phyloP scores from a whole-genome alignment of 2,329 filamentous ascomycete genomes.

The Colletotrichum sp. region DNA sequence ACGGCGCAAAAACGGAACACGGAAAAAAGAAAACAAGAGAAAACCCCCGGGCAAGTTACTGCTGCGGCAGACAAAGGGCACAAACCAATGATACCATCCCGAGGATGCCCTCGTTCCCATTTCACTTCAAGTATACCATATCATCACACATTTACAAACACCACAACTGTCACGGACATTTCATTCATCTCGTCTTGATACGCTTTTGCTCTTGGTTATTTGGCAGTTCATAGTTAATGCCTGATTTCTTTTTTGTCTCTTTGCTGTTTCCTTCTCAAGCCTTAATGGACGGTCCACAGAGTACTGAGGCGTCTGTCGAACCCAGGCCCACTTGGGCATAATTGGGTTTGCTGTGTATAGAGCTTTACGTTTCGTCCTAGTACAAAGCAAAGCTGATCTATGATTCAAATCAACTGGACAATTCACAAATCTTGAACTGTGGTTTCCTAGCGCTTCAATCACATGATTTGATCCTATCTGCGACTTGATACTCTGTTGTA shows the following conservation, averaged over 20 bases:
- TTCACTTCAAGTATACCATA: slow-evolving; percentile 21
- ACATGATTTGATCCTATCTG: background rate
- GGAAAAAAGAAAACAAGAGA: slow-evolving; percentile 14
- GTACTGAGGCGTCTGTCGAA: background rate
- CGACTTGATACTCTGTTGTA: background rate
- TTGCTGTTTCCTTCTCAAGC: background rate
- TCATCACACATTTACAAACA: background rate
- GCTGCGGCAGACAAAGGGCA: slow-evolving; percentile 1
- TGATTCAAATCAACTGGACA: background rate
- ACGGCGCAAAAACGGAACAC: slow-evolving; percentile 16
- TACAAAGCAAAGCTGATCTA: slow-evolving; percentile 9
- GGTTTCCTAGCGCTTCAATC: background rate
- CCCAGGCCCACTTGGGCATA: background rate
- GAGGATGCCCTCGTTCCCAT: slow-evolving; percentile 7
- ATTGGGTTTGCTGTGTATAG: slow-evolving; percentile 5
- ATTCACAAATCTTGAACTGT: background rate
- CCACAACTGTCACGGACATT: background rate
- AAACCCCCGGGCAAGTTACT: background rate
- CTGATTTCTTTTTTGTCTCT: background rate
- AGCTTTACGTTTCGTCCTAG: background rate
- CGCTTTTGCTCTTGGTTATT: background rate
- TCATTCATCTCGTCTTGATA: background rate
- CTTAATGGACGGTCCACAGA: slow-evolving; percentile 10
- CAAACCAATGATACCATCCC: slow-evolving; percentile 18
- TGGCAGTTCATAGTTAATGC: slow-evolving; percentile 1